Evolutionary conservation across 2,329 filamentous ascomycete species (phyloP), one percentile per base, ranked within the genome.

Genomic region (Colletotrichum spaethianum): DNA sequence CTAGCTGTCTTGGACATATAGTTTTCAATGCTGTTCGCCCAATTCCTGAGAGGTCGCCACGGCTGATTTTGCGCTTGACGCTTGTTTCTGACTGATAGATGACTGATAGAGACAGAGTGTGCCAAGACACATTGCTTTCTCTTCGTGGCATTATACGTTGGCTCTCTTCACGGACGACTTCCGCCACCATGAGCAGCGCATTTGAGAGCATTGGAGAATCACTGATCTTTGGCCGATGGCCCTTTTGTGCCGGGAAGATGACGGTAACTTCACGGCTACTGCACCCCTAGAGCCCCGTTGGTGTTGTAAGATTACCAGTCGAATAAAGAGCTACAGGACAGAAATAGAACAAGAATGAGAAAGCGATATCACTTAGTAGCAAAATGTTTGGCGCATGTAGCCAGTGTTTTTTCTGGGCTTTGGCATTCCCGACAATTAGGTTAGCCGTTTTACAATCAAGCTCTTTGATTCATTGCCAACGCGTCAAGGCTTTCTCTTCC

Each of bases 1-100:
- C 23, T 38, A 31, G 46, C 48, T 48, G 59, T 63, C 69, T 69
- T 63, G 59, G 26, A 69, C 52, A 63, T 20, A 68, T 44, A 44
- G 56, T 20, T 31, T 31, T 55, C 52, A 57, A 69, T 69, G 64
- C 52, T 38, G 46, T 38, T 44, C 31, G 12, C 23, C 23, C 1
- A n/a, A 6, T 42, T 50, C 44, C 16, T 31, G 11, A 12, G 42
- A 14, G 18, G 31, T 64, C 23, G 42, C 63, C 55, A 42, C 63
- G 14, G 67, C 42, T n/a, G 33, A 16, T n/a, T 11, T 26, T 44
- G 16, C 11, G n/a, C 57, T 5, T 23, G 36, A 36, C 18, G 18
- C n/a, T 12, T 63, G 36, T 72, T 48, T 46, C 59, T 38, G 44
- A 59, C 38, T 48, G 38, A 46, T 23, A 40, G 57, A 46, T 38